Base-by-base conservation (phyloP, 1,139 yeast species). In the Candida frijolesensis region DNA sequence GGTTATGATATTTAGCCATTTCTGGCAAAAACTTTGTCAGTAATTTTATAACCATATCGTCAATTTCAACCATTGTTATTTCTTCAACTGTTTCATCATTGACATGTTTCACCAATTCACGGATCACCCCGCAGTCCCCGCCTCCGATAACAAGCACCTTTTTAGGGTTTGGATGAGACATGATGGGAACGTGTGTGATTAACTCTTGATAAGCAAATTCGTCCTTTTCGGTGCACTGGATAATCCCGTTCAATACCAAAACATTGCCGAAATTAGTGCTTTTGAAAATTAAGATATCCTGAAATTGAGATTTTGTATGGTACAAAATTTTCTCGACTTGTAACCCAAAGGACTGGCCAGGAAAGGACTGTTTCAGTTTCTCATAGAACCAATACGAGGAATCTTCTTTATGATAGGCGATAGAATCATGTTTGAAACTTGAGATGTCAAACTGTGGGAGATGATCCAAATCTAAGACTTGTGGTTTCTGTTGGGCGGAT, bases 191-290 rank as follows among this genome's bases (percentile, higher is more conserved):
- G 64, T 89, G 95, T 15, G 95, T 77, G 62, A 89, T 89, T 82
- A 89, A 84, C 69, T 89, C 97, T 68, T 89, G 97, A 72, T 89
- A 87, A 34, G 96, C 89, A 70, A 86, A 89, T 70, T 89, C 97
- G 63, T 89, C 97, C 57, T 90, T 81, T 68, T 89, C 97, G 1
- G 96, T 87, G 56, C 89, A 91, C 72, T 89, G 96, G 55, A 89
- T 83, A 44, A 87, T 91, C 11, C 96, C 96, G 63, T 89, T 96
- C 46, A 89, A 77, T 2, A 89, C 96, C 46, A 89, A 78, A 12
- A 89, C 96, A 61, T 89, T 89, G 46, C 96, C 97, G 64, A 86
- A 89, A 54, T 82, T 80, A 41, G 85, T 74, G 47, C 90, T 83
- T 64, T 86, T 80, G 68, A 89, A 90, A 14, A 89, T 85, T 38